Evolutionary conservation across 208 protist species (phyloP).

Genomic region (Acanthamoeba rhysodes): DNA sequence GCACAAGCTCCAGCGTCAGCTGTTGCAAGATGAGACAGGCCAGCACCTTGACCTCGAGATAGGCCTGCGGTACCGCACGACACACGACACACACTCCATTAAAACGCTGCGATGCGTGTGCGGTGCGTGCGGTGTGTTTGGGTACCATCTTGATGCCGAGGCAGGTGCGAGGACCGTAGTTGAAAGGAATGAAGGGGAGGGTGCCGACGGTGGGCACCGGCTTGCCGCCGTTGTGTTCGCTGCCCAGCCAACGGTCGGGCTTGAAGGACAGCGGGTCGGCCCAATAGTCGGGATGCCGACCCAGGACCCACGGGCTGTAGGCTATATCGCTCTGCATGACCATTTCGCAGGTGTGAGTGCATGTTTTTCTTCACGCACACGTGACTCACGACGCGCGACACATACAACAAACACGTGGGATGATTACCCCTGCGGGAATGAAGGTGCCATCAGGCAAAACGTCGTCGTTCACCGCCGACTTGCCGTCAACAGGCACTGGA

Average conservation of each 20-base stretch:
- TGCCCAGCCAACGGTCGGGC: slow-evolving; percentile 14
- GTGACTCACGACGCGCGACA: not conserved
- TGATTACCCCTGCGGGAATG: not conserved
- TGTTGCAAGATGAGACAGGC: not conserved
- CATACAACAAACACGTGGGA: not conserved
- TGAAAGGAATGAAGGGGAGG: slow-evolving; percentile 58
- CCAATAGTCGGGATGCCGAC: slow-evolving; percentile 25
- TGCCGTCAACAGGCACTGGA: not conserved
- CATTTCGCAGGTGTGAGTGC: not conserved
- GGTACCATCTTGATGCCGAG: slow-evolving; percentile 54
- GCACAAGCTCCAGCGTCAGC: not conserved
- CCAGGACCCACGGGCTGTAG: slow-evolving; percentile 15
- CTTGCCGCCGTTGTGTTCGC: not conserved
- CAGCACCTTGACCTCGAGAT: slow-evolving; percentile 54
- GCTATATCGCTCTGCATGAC: not conserved
- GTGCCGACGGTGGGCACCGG: not conserved
- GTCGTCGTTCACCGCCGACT: not conserved
- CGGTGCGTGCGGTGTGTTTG: not conserved
- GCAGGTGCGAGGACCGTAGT: slow-evolving; percentile 55
- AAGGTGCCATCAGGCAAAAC: slow-evolving; percentile 19
- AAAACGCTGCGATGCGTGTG: not conserved
- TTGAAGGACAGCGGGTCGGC: not conserved
- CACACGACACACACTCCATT: no score
- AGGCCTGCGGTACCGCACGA: not conserved
- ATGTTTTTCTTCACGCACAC: no score